Conservation (phyloP, 805 yeast species). For the Candida glaebosa region DNA sequence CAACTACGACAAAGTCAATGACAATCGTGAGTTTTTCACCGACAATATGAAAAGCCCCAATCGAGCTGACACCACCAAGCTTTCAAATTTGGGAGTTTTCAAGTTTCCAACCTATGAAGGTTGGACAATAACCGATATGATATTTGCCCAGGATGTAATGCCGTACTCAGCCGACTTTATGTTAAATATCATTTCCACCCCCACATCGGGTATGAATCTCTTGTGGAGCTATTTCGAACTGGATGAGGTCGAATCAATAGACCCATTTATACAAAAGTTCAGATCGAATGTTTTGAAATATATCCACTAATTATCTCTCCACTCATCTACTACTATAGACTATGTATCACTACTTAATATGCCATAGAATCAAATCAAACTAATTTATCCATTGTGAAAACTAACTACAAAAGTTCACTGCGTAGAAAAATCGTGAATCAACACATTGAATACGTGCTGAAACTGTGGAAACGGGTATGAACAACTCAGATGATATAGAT, state of each 20-base stretch:
- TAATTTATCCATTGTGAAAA: too few relatives aligned
- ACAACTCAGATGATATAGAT: neutral
- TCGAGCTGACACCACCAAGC: slow-evolving; percentile 29
- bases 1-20: slow-evolving; percentile 9
- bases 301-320: neutral
- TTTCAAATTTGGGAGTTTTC: slow-evolving; percentile 35
- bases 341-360: too few relatives aligned
- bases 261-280: slow-evolving; percentile 17
- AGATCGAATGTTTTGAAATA: slow-evolving; percentile 17
- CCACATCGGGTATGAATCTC: slow-evolving; percentile 31
- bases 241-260: slow-evolving; percentile 23
- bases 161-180: slow-evolving; percentile 33
- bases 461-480: neutral
- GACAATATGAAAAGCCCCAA: slow-evolving; percentile 16
- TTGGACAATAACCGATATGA: slow-evolving; percentile 28
- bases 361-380: too few relatives aligned
- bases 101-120: slow-evolving; percentile 17
- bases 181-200: slow-evolving; percentile 27
- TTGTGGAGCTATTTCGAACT: slow-evolving; percentile 29
- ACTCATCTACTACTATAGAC: too few relatives aligned
- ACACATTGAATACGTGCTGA: neutral
- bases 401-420: neutral
- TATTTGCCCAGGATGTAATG: slow-evolving; percentile 36
- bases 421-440: neutral
- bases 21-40: slow-evolving; percentile 22